Percentiles rank a stretch among this genome's conserved stretches.
Conservation (phyloP, 768 basidiomycete species). For the Lactarius pseudohatsudake region DNA sequence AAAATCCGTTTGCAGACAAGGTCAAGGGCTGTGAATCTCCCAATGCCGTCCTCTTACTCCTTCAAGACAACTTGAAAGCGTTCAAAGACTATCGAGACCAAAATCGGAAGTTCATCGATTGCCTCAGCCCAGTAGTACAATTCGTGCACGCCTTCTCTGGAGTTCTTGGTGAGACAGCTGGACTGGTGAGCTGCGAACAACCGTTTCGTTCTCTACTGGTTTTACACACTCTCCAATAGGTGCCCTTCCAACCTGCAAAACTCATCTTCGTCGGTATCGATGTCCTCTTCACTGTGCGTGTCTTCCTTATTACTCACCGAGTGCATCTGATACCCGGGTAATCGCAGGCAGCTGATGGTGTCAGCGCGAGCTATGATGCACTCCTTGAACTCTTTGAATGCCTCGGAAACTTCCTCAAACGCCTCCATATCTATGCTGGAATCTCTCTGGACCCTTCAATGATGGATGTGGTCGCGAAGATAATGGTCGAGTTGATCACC, state of each 20-base stretch:
- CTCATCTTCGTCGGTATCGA: not conserved
- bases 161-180: not conserved
- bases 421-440: not conserved
- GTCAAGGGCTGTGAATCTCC: not conserved
- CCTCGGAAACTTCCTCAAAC: constrained; percentile 11
- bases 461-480: not conserved
- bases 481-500: not conserved
- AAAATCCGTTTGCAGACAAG: not conserved
- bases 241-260: not conserved
- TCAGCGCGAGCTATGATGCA: not conserved
- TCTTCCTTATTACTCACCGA: not conserved
- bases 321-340: not conserved
- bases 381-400: constrained; percentile 8
- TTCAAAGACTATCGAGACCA: constrained; percentile 5
- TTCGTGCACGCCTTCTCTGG: not conserved
- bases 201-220: not conserved
- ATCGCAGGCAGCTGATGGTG: not conserved
- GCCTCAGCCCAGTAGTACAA: not conserved
- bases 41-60: not conserved
- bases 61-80: not conserved
- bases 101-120: constrained; percentile 5
- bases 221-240: not conserved
- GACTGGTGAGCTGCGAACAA: not conserved
- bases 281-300: not conserved
- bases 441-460: not conserved